Evolutionary conservation across 176 grass and related monocot genomes (phyloP).

Genomic region (Raddia distichophylla): DNA sequence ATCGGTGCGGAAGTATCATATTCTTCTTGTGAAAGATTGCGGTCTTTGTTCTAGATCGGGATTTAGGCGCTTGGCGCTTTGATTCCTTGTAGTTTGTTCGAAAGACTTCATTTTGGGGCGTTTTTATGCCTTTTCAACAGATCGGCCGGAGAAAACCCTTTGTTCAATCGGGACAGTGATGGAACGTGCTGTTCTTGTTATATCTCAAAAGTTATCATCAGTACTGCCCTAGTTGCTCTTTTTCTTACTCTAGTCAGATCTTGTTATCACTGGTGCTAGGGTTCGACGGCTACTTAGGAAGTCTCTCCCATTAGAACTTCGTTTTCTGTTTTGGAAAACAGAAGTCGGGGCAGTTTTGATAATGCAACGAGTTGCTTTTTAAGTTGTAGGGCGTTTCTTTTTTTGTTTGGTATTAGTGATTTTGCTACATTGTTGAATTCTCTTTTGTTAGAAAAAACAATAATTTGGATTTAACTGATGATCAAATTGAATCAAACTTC

Average conservation of each 20-base stretch:
- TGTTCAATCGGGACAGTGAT: neutral
- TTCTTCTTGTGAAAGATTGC: neutral
- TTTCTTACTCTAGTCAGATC: constrained; percentile 3
- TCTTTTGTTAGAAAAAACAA: neutral
- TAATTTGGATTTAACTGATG: neutral
- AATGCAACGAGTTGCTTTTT: neutral
- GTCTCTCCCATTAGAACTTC: neutral
- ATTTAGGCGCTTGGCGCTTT: constrained; percentile 4
- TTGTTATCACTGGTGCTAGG: constrained; percentile 22
- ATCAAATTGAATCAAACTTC: neutral
- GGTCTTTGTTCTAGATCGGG: constrained; percentile 21
- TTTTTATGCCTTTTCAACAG: neutral
- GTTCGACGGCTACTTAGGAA: constrained; percentile 7
- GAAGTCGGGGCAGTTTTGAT: neutral
- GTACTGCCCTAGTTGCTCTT: neutral
- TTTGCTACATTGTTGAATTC: constrained; percentile 25
- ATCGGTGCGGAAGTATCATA: constrained; percentile 14
- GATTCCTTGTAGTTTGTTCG: neutral
- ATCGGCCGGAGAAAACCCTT: neutral
- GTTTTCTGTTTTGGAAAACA: neutral
- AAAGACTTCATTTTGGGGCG: neutral
- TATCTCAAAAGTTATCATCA: constrained; percentile 2
- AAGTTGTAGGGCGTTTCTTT: neutral
- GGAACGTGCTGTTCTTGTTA: neutral
- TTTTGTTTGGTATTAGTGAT: neutral